Base-by-base conservation (phyloP, 169 alveolate genomes). In the Cryptosporidium bovis region DNA sequence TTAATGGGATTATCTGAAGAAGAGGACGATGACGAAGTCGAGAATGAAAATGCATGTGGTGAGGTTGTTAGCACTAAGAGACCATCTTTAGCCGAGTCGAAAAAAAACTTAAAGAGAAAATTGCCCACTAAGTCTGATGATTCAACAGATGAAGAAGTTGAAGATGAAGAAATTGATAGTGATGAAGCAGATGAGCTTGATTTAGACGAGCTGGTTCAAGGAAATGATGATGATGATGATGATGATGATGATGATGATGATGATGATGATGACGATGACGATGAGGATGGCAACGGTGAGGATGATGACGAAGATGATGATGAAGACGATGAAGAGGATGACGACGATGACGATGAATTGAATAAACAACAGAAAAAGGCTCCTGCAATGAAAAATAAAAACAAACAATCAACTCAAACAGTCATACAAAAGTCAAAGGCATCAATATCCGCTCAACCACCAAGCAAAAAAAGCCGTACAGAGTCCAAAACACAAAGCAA, bases 241-340 rank as follows among this genome's bases (percentile, higher is more conserved):
- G 97, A 92, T 1, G 97, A 94, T 1, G 97, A 94, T 33, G 93
- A 91, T 66, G 82, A 91, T 13, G 96, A 92, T 5, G 95, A 92
- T 20, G 96, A 82, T 1, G 92, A 68, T 1, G 92, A 77, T n/a
- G 93, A 71, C 0, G 94, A 85, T 8, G 83, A 90, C 10, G 95
- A 91, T 13, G 93, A 92, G 18, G 77, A 91, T 31, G 93, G 53
- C 12, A 93, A 92, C 13, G 94, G 93, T 8, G 94, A 94, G 51
- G 92, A 92, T 83, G 92, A 91, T 51, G 82, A 82, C 3, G 91
- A 83, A 20, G 82, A 77, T 31, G 91, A 66, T 68, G 48, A 90
- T 60, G 93, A 65, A 7, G 84, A 67, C 1, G 82, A 90, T 60
- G 93, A 65, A 6, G 84, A 66, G 12, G 82, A 90, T 12, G 84